Evolutionary conservation across 768 basidiomycete genomes (phyloP).

Genomic region (Hygrocybe punicea): DNA sequence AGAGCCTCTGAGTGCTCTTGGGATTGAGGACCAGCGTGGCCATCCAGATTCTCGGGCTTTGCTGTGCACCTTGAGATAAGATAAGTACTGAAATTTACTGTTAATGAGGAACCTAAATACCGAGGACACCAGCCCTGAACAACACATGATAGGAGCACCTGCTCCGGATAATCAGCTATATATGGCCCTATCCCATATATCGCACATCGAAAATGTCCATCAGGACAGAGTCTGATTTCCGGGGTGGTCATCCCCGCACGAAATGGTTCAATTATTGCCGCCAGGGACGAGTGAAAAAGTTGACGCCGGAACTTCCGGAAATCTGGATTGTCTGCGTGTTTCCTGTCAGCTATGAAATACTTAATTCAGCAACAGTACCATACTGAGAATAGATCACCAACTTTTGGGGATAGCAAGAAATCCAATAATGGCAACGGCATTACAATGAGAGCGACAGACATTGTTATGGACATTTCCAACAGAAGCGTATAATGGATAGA

Average conservation of each 20-base stretch:
- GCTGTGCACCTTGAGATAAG: slow-evolving; percentile 24
- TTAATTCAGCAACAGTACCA: not conserved
- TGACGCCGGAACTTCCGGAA: slow-evolving; percentile 29
- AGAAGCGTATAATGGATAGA: slow-evolving; percentile 35
- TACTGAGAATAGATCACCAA: slow-evolving; percentile 5
- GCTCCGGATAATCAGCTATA: slow-evolving; percentile 43
- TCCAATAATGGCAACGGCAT: slow-evolving; percentile 26
- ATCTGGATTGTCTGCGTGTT: slow-evolving; percentile 10
- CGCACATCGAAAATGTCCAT: slow-evolving; percentile 27
- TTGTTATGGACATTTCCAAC: slow-evolving; percentile 28
- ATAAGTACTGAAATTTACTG: not conserved
- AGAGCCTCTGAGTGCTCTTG: slow-evolving; percentile 20
- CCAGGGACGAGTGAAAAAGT: slow-evolving; percentile 30
- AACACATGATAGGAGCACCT: slow-evolving; percentile 29
- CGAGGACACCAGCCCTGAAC: slow-evolving; percentile 35
- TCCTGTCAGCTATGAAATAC: not conserved
- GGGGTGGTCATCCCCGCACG: slow-evolving; percentile 25
- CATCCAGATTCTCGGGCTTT: slow-evolving; percentile 23
- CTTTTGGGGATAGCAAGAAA: slow-evolving; percentile 39
- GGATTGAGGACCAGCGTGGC: slow-evolving; percentile 10
- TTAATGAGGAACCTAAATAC: not conserved
- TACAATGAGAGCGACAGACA: slow-evolving; percentile 28
- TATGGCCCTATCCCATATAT: slow-evolving; percentile 35
- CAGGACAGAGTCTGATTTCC: slow-evolving; percentile 20
- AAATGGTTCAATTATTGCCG: slow-evolving; percentile 19